Conservation (phyloP, 352 stramenopile species). For the Pythium phragmiticola region DNA sequence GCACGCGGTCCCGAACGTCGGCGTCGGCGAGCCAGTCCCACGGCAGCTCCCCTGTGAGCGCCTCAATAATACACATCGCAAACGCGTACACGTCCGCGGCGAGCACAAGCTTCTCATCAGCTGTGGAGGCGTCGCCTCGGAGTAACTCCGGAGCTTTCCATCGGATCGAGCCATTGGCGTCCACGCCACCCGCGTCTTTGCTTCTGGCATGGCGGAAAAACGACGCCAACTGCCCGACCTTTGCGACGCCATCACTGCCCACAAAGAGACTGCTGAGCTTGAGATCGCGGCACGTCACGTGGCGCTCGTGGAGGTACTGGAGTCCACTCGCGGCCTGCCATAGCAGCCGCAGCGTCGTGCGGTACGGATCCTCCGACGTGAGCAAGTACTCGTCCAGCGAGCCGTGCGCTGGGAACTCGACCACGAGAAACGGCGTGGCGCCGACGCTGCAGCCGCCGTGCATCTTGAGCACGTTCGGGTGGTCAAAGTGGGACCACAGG, state of each 20-base stretch:
- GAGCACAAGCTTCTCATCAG: slow-evolving; percentile 16
- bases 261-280: slow-evolving; percentile 47
- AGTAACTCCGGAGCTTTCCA: slow-evolving; percentile 61
- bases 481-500: slow-evolving; percentile 40
- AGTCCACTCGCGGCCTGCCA: slow-evolving; percentile 48
- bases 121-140: neutral
- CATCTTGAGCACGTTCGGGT: slow-evolving; percentile 56
- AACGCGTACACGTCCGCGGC: slow-evolving; percentile 65
- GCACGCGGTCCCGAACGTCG: slow-evolving; percentile 39
- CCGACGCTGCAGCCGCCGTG: slow-evolving; percentile 52
- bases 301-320: slow-evolving; percentile 51
- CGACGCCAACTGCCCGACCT: slow-evolving; percentile 47
- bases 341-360: slow-evolving; percentile 41
- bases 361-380: slow-evolving; percentile 39
- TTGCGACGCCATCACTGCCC: slow-evolving; percentile 52
- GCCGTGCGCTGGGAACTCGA: slow-evolving; percentile 46
- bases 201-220: slow-evolving; percentile 28
- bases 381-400: slow-evolving; percentile 57
- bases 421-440: slow-evolving; percentile 44
- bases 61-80: slow-evolving; percentile 66
- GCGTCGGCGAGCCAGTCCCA: slow-evolving; percentile 55
- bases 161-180: slow-evolving; percentile 35
- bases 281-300: slow-evolving; percentile 50
- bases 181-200: neutral
- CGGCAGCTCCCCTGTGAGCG: slow-evolving; percentile 53